phyloP scores from a whole-genome alignment of 1,284 basidiomycete genomes.

The Pholiota adiposa region DNA sequence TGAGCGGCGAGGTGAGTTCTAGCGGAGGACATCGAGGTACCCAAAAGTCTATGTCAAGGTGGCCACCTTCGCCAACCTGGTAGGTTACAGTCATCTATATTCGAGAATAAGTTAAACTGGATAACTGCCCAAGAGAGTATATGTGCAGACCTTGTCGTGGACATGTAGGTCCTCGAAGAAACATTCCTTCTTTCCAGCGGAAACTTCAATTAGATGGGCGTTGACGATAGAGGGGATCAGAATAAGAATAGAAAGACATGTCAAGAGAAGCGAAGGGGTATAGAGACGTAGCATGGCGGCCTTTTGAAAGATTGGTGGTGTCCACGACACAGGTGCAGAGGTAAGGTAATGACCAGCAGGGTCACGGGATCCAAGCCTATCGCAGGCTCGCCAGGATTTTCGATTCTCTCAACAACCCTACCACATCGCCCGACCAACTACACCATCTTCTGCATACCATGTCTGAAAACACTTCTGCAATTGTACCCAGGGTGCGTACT shows the following conservation, averaged over 20 bases:
- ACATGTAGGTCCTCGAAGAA: slow-evolving; percentile 97
- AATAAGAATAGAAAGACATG: slow-evolving; percentile 46
- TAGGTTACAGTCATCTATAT: slow-evolving; percentile 98
- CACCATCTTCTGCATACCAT: slow-evolving; percentile 40
- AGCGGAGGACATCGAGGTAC: slow-evolving; percentile 46
- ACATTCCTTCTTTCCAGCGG: slow-evolving; percentile 89
- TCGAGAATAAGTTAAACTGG: not conserved
- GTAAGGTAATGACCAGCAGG: slow-evolving; percentile 16
- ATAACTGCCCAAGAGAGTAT: not conserved
- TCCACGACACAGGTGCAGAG: slow-evolving; percentile 21
- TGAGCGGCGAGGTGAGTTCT: slow-evolving; percentile 9
- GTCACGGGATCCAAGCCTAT: slow-evolving; percentile 25
- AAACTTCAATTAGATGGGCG: slow-evolving; percentile 73
- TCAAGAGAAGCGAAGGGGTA: slow-evolving; percentile 35
- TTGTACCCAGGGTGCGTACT: slow-evolving; percentile 67
- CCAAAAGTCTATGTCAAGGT: slow-evolving; percentile 97
- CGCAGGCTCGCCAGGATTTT: slow-evolving; percentile 21
- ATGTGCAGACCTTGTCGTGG: slow-evolving; percentile 80
- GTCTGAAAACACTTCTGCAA: slow-evolving; percentile 66
- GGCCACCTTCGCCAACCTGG: slow-evolving; percentile 96
- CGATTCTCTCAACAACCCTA: slow-evolving; percentile 16
- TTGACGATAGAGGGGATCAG: slow-evolving; percentile 48
- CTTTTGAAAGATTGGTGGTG: slow-evolving; percentile 16
- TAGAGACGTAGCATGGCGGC: slow-evolving; percentile 43
- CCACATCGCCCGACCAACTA: slow-evolving; percentile 19